phyloP scores from a whole-genome alignment of 2,329 filamentous ascomycete genomes.

The Orbilia blumenaviensis region DNA sequence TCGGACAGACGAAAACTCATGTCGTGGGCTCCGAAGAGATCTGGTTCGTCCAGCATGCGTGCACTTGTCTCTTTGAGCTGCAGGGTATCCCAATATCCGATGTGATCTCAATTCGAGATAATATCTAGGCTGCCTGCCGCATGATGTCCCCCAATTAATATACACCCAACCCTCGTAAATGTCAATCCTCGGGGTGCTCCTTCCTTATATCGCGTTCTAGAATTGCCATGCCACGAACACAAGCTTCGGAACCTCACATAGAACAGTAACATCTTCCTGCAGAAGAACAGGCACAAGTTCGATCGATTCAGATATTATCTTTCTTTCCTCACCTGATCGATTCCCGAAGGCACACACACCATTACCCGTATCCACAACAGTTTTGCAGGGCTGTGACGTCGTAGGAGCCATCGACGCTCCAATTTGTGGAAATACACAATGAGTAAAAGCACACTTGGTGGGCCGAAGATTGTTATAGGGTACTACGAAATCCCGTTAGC shows the following conservation, averaged over 20 bases:
- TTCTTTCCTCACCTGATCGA: not conserved
- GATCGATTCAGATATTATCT: not conserved
- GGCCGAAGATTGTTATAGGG: constrained; percentile 21
- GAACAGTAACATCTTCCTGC: not conserved
- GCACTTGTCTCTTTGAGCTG: constrained; percentile 34
- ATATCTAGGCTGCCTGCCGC: constrained; percentile 25
- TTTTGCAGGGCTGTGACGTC: constrained; percentile 7
- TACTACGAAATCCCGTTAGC: constrained; percentile 27
- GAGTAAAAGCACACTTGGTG: not conserved
- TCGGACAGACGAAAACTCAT: not conserved
- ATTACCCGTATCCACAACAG: no score
- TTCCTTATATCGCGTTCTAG: constrained; percentile 35
- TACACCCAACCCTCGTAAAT: constrained; percentile 32
- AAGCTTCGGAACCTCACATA: not conserved
- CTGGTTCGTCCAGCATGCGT: constrained; percentile 1
- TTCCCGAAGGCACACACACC: not conserved
- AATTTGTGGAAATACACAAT: not conserved
- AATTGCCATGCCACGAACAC: constrained; percentile 10
- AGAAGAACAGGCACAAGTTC: not conserved
- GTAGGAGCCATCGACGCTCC: constrained; percentile 13
- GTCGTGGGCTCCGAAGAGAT: constrained; percentile 1
- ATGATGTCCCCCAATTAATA: constrained; percentile 30
- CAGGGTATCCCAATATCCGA: constrained; percentile 15
- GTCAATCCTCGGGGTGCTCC: constrained; percentile 17
- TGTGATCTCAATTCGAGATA: constrained; percentile 16